Base-by-base conservation (phyloP, 441 rosid genomes). In the Gossypium davidsonii region DNA sequence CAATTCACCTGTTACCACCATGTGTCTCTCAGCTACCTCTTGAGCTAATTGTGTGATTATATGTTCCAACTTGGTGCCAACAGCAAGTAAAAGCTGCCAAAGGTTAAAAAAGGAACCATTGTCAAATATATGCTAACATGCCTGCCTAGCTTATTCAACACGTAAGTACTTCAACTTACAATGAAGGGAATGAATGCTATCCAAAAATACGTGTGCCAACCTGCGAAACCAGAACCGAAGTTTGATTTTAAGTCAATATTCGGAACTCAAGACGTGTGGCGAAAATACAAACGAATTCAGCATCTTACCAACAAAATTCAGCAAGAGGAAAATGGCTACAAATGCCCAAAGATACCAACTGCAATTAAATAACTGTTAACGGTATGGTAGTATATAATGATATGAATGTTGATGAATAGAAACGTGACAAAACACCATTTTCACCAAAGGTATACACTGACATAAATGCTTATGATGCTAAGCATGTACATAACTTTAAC, bases 301-400 rank as follows among this genome's bases (percentile, higher is more conserved):
- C 2, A 68, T 39, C 85, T 78, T 79, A 95, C 98, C 90, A 34
- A 78, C 59, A 59, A 91, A 76, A 85, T 93, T 90, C 67, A 93
- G 83, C 85, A 91, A 75, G 85, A 93, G 79, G 86, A 93, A 93
- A 75, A 91, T 18, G 67, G 86, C 87, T 74, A 93, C 94, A 72
- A 91, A 91, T 64, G 90, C 60, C 97, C 98, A 93, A 39, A 93
- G 96, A 67, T 89, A 93, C 97, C 98, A 93, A 77, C 98, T 93
- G 93, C 86, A 85, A 57, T 37, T 70, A 61, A 75, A 51, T 18
- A 8, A 48, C 9, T 46, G 59, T 14, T 31, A 11, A 6, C 17
- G 11, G 6, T 31, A 31, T 31, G 34, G 5, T 28, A 28, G 31
- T 28, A 34, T 5, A 15, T 6, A 59, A 20, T 10, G 11, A 15